These are phyloP conservation scores for Stachybotrys echinatus DNA, from an alignment of 2,329 filamentous ascomycete genomes.

Conservation along the genomic window DNA sequence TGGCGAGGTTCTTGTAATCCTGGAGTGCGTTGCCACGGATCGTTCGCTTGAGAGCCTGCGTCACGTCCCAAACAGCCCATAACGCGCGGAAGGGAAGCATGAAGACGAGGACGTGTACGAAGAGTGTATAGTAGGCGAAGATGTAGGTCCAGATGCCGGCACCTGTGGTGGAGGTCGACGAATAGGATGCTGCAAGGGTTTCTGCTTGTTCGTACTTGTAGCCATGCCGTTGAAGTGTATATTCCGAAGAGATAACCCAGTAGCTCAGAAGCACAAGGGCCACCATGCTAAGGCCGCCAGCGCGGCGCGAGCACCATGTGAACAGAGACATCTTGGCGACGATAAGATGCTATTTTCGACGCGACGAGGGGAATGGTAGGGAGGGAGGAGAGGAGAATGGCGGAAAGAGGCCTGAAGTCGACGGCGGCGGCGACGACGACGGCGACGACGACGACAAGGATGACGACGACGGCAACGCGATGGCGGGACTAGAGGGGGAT, in stretches of 20 bases:
- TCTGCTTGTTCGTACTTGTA: slow-evolving; percentile 37
- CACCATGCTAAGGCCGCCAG: slow-evolving; percentile 51
- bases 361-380: not conserved
- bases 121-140: slow-evolving; percentile 60
- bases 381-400: not conserved
- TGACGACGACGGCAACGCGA: not conserved
- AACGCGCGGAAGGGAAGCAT: slow-evolving; percentile 58
- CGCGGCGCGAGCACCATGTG: slow-evolving; percentile 47
- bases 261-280: slow-evolving; percentile 43
- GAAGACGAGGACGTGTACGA: slow-evolving; percentile 60
- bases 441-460: not conserved
- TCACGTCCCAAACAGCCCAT: slow-evolving; percentile 56
- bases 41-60: slow-evolving; percentile 41
- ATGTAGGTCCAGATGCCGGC: slow-evolving; percentile 45
- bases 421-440: not conserved
- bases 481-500: not conserved
- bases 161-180: slow-evolving; percentile 26
- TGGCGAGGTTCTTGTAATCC: slow-evolving; percentile 38
- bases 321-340: slow-evolving; percentile 43
- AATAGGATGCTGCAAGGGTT: slow-evolving; percentile 22
- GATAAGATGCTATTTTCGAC: not conserved
- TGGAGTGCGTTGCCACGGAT: slow-evolving; percentile 38
- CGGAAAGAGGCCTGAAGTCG: not conserved
- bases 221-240: slow-evolving; percentile 34
- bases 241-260: slow-evolving; percentile 49